phyloP scores from a whole-genome alignment of 2,329 filamentous ascomycete species.

The Capronia americana region DNA sequence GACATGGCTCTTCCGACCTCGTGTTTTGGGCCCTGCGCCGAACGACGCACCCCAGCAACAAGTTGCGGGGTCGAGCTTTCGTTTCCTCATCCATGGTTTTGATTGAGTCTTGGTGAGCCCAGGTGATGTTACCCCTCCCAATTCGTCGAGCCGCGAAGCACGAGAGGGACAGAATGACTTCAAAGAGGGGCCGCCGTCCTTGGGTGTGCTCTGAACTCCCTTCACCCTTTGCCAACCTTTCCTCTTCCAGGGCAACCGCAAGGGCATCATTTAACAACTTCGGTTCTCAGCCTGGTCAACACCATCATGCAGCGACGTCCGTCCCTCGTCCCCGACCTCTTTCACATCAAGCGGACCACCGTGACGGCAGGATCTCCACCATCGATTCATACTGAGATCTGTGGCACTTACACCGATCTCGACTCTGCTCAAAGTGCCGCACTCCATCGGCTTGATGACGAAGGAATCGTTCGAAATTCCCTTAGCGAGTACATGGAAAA shows the following conservation, averaged over 20 bases:
- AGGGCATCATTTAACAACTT: not conserved
- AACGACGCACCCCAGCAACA: not conserved
- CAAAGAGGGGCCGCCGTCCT: not conserved
- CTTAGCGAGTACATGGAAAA: slow-evolving; percentile 22
- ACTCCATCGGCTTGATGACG: slow-evolving; percentile 25
- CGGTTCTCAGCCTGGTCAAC: not conserved
- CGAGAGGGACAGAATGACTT: not conserved
- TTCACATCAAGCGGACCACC: slow-evolving; percentile 28
- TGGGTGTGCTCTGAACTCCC: not conserved
- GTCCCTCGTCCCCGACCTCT: slow-evolving; percentile 28
- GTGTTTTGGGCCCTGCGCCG: slow-evolving; percentile 11
- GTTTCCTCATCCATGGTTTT: slow-evolving; percentile 3
- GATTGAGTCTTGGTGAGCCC: slow-evolving; percentile 3
- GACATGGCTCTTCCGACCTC: slow-evolving; percentile 5
- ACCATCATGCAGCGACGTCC: slow-evolving; percentile 24
- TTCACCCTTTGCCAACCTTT: not conserved
- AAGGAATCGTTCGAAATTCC: slow-evolving; percentile 17
- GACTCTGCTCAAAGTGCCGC: slow-evolving; percentile 24
- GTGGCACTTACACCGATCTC: slow-evolving; percentile 25
- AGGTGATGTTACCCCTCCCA: slow-evolving; percentile 1
- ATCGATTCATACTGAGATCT: slow-evolving; percentile 26
- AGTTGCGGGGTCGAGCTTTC: slow-evolving; percentile 16
- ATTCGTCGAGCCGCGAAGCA: not conserved
- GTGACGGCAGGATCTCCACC: slow-evolving; percentile 21
- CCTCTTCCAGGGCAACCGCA: not conserved